Conservation (phyloP, 257 asterid species). For the Solanum paucissectum region DNA sequence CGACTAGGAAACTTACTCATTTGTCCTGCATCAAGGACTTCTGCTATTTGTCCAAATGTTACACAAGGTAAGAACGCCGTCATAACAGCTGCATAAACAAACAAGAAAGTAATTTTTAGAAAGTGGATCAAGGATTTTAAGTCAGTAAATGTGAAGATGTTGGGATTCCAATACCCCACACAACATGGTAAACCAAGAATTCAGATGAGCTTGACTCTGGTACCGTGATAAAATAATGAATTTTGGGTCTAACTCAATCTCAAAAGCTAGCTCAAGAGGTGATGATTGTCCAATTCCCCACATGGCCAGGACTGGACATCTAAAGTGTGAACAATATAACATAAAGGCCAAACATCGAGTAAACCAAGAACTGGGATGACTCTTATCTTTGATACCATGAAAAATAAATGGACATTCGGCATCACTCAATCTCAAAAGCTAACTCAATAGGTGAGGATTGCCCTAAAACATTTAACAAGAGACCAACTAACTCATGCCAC, state of each 20-base stretch:
- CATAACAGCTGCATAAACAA: conserved; percentile 35
- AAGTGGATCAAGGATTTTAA: background rate
- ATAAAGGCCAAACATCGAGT: background rate
- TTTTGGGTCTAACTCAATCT: background rate
- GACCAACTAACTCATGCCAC: background rate
- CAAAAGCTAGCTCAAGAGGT: background rate
- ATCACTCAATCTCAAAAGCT: background rate
- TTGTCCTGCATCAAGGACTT: conserved; percentile 34
- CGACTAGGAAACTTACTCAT: conserved; percentile 11
- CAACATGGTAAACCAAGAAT: background rate
- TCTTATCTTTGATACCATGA: background rate
- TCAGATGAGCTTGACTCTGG: background rate
- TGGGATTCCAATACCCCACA: background rate
- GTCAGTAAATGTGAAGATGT: background rate
- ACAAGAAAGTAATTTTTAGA: background rate
- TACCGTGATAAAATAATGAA: background rate
- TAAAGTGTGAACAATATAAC: background rate
- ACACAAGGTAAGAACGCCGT: conserved; percentile 40
- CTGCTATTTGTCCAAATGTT: conserved; percentile 47
- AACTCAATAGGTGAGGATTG: background rate
- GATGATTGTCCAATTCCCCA: background rate
- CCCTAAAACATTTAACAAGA: background rate
- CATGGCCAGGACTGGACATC: background rate
- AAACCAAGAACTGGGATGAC: background rate
- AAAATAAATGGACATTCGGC: too few relatives aligned